Evolutionary conservation across 768 basidiomycete genomes (phyloP), one percentile per base, ranked within the genome.

Genomic region (Panaeolus cyanescens): DNA sequence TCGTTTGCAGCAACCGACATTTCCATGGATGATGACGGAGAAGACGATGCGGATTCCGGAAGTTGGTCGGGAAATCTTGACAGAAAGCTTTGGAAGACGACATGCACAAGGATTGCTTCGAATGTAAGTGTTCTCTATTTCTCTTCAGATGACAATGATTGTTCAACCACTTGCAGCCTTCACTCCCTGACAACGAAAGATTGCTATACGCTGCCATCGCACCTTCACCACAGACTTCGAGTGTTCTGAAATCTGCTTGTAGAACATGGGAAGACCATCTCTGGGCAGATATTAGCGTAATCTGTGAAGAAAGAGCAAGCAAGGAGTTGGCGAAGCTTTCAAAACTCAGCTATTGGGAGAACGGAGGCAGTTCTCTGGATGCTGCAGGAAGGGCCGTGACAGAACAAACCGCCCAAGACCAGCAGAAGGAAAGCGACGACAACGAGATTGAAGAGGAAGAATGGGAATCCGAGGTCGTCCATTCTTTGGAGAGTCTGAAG

Each of bases 241-340:
- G 73, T 20, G 74, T 89, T 32, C 83, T 94, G 32, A 87, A 90
- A 63, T 82, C 87, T 0, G 86, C 90, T 3, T 96, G 93, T 68
- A 77, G 88, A 32, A 90, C 92, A 20, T 99, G 96, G 96, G 92
- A 96, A 68, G 97, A 99, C 69, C 90, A 96, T 70, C 79, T 99
- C 0, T 99, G 97, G 97, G 93, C 92, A 0, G 89, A 92, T 60
- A 79, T 95, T 55, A 88, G 87, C 65, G 81, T 93, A 54, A 78
- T 93, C 36, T 90, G 92, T 67, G 93, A 96, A 70, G 88, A 93
- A 65, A 88, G 91, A 61, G 84, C 90, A 70, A 89, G 87, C 45
- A 81, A 79, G 31, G 87, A 90, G 62, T 82, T 98, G 68, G 71
- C 79, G 9, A 80, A 83, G 36, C 71, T 93, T 5, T 88, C 89